These are phyloP conservation scores for Saccharomyces cerevisiae DNA, from an alignment of 805 yeast genomes.

Conservation along the genomic window DNA sequence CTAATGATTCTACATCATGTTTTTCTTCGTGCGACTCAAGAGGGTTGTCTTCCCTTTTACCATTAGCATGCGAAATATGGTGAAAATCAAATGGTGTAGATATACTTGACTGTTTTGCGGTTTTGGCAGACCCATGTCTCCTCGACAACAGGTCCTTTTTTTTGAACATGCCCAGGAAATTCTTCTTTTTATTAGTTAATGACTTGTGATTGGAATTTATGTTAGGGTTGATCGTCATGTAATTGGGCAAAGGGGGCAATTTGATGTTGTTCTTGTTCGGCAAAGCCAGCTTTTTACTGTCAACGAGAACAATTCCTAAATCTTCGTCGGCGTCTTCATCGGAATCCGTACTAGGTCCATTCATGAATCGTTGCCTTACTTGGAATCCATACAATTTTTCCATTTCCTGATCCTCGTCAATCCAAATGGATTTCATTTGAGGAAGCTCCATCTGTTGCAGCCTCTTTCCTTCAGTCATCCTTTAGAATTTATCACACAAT, in stretches of 20 bases:
- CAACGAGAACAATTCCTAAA: constrained; percentile 28
- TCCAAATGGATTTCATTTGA: constrained; percentile 37
- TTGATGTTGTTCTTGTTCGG: constrained; percentile 30
- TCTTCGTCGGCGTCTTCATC: constrained; percentile 21
- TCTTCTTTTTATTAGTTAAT: constrained; percentile 12
- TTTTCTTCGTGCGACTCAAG: constrained; percentile 3
- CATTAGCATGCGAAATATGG: constrained; percentile 35
- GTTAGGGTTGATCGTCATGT: neutral
- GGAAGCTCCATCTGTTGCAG: constrained; percentile 15
- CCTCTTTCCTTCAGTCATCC: neutral
- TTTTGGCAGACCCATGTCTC: constrained; percentile 4
- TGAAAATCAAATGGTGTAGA: constrained; percentile 35
- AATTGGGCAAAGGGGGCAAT: constrained; percentile 29
- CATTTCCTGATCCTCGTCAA: constrained; percentile 33
- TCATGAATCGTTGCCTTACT: constrained; percentile 22
- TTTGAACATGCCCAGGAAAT: constrained; percentile 27
- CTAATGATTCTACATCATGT: neutral
- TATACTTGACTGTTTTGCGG: constrained; percentile 10
- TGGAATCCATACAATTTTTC: constrained; percentile 30
- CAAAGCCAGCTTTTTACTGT: constrained; percentile 30
- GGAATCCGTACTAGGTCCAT: constrained; percentile 1
- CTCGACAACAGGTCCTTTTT: constrained; percentile 11
- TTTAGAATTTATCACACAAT: neutral
- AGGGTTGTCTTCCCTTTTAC: constrained; percentile 9
- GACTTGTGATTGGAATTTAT: neutral